phyloP scores from a whole-genome alignment of 768 basidiomycete species.

The Phanerochaete sordida region DNA sequence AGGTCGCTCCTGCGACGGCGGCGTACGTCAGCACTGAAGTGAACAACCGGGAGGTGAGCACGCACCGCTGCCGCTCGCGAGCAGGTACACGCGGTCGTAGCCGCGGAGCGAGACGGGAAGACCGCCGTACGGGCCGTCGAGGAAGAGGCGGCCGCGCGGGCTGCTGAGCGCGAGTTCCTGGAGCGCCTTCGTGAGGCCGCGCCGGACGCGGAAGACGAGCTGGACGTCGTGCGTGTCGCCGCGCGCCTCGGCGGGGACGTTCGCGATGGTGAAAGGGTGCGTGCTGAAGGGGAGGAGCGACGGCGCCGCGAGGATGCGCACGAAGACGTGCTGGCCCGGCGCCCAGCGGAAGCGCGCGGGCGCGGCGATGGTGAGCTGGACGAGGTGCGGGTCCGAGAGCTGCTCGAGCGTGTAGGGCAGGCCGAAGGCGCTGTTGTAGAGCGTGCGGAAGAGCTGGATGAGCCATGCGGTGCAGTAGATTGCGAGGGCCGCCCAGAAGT shows the following conservation, averaged over 20 bases:
- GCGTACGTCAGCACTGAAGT: too few relatives aligned
- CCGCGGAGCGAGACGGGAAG: conserved; percentile 21
- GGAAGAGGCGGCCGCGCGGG: conserved; percentile 17
- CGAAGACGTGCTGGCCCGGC: conserved; percentile 31
- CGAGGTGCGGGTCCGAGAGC: conserved; percentile 22
- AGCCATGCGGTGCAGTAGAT: conserved; percentile 28
- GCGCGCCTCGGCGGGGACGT: conserved; percentile 16
- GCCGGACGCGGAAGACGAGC: conserved; percentile 25
- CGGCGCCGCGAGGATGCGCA: conserved; percentile 22
- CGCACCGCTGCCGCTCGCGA: conserved; percentile 32
- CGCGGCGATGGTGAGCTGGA: conserved; percentile 18
- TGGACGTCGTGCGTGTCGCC: conserved; percentile 10
- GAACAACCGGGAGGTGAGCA: conserved; percentile 5
- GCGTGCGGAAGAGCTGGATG: conserved; percentile 23
- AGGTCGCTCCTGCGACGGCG: conserved; percentile 20
- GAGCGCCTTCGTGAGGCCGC: conserved; percentile 27
- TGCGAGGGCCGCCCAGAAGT: conserved; percentile 29
- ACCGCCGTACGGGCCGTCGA: conserved; percentile 31
- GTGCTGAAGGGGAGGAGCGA: conserved; percentile 23
- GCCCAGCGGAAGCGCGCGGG: conserved; percentile 27
- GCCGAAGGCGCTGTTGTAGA: conserved; percentile 19
- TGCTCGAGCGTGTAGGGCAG: conserved; percentile 22
- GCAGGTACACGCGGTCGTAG: conserved; percentile 28
- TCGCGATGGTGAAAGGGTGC: conserved; percentile 34
- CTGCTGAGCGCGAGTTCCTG: conserved; percentile 8